Percentiles rank a stretch among this genome's conserved stretches.
Evolutionary conservation across 1,284 basidiomycete species (phyloP).

Genomic region (Malassezia sympodialis): DNA sequence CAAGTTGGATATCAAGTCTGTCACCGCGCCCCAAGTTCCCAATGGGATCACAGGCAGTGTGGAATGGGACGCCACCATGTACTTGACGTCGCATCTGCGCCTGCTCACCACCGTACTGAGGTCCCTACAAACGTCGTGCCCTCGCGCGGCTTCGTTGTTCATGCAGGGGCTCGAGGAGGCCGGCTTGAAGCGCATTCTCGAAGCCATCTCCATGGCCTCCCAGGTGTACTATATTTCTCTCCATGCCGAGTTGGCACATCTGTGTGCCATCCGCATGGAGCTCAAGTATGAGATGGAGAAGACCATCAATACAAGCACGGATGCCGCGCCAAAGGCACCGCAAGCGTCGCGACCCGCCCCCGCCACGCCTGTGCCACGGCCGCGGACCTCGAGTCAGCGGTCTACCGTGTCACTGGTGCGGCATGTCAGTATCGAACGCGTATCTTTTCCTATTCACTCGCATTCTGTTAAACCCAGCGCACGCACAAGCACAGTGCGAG

Average conservation of each 20-base stretch:
- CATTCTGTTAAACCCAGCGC: neutral
- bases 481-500: neutral
- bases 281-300: neutral
- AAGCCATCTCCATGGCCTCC: slow-evolving; percentile 21
- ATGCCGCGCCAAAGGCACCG: neutral
- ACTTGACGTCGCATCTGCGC: slow-evolving; percentile 53
- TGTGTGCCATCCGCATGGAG: slow-evolving; percentile 1
- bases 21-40: slow-evolving; percentile 83
- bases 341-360: neutral
- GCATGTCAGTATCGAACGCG: slow-evolving; percentile 1
- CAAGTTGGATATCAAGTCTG: slow-evolving; percentile 68
- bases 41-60: slow-evolving; percentile 98
- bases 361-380: neutral
- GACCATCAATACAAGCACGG: no score
- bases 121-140: slow-evolving; percentile 16
- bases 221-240: slow-evolving; percentile 35
- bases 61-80: slow-evolving; percentile 91
- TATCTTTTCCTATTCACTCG: neutral
- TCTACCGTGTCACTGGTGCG: neutral
- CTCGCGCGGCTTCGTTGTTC: slow-evolving; percentile 9
- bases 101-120: slow-evolving; percentile 26
- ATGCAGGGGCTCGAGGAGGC: slow-evolving; percentile 26
- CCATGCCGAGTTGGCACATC: slow-evolving; percentile 39
- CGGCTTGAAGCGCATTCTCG: slow-evolving; percentile 29
- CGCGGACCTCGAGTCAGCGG: neutral